Evolutionary conservation across 495 filamentous ascomycete species (phyloP).

Genomic region (Schizothecium vesticola): DNA sequence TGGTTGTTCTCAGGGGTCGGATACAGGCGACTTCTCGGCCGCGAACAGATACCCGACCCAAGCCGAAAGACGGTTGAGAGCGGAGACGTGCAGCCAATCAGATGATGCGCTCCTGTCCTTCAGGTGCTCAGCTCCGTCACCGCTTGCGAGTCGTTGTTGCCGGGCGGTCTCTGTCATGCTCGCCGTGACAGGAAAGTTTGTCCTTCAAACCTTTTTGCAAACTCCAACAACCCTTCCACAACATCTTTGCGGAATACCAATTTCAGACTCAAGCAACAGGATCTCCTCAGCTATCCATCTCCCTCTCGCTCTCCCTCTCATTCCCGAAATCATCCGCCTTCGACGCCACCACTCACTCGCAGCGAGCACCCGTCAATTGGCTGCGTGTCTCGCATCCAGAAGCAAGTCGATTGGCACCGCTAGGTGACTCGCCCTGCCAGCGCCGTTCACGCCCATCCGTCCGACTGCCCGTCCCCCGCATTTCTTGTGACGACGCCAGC

Average conservation of each 20-base stretch:
- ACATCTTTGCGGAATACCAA: not conserved
- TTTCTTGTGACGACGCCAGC: not conserved
- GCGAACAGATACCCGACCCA: constrained; percentile 2
- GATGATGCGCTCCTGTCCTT: not conserved
- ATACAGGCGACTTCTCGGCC: not conserved
- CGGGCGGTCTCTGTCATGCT: not conserved
- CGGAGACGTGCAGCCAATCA: constrained; percentile 9
- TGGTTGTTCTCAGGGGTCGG: not conserved
- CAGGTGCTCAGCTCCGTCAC: constrained; percentile 5
- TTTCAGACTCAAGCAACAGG: not conserved
- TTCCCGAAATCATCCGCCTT: not conserved
- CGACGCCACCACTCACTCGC: not conserved
- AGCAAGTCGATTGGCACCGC: not conserved
- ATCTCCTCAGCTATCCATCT: not conserved
- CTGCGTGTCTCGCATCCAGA: not conserved
- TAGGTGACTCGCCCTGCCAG: not conserved
- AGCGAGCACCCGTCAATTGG: not conserved
- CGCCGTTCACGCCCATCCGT: not conserved
- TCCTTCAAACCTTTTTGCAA: not conserved
- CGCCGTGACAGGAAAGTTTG: not conserved
- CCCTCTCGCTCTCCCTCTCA: not conserved
- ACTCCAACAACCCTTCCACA: not conserved
- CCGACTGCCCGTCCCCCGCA: not conserved
- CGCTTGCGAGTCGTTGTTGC: constrained; percentile 6
- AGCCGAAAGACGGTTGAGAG: constrained; percentile 6